These are phyloP conservation scores for Acrocalymma vagum DNA, from an alignment of 2,329 filamentous ascomycete genomes.

Conservation along the genomic window DNA sequence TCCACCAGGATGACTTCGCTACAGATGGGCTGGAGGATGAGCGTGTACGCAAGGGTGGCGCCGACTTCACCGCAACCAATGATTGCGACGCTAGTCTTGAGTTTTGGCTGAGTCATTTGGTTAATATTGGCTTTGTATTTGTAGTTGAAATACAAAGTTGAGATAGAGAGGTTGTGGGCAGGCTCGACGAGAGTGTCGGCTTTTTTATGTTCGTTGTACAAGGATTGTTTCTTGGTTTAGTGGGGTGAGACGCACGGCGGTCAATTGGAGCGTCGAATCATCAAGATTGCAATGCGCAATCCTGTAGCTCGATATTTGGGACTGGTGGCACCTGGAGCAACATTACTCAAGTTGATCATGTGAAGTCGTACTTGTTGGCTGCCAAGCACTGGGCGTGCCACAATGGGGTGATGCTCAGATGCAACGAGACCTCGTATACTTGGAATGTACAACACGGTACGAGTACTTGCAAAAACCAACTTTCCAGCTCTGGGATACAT, in stretches of 20 bases:
- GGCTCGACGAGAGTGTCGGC: too few relatives aligned
- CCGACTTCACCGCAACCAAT: constrained; percentile 62
- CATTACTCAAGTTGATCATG: too few relatives aligned
- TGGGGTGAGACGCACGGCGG: neutral
- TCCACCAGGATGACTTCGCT: constrained; percentile 64
- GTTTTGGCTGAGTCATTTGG: constrained; percentile 34
- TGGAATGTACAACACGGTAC: neutral
- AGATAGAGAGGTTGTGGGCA: too few relatives aligned
- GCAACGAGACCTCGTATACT: constrained; percentile 10
- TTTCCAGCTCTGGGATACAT: too few relatives aligned
- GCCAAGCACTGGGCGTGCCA: constrained; percentile 28
- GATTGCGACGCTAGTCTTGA: constrained; percentile 56
- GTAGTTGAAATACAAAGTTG: too few relatives aligned
- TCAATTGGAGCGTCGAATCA: too few relatives aligned
- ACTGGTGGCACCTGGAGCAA: too few relatives aligned
- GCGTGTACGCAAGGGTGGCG: constrained; percentile 59
- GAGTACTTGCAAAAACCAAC: too few relatives aligned
- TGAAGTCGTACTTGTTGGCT: neutral
- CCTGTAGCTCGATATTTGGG: too few relatives aligned
- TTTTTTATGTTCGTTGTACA: too few relatives aligned
- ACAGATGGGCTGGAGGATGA: constrained; percentile 60
- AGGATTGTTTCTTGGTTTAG: too few relatives aligned
- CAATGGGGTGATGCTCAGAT: constrained; percentile 27
- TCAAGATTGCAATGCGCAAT: too few relatives aligned
- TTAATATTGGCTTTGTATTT: neutral